phyloP scores from a whole-genome alignment of 2,329 filamentous ascomycete species.

The Exophiala sp. region DNA sequence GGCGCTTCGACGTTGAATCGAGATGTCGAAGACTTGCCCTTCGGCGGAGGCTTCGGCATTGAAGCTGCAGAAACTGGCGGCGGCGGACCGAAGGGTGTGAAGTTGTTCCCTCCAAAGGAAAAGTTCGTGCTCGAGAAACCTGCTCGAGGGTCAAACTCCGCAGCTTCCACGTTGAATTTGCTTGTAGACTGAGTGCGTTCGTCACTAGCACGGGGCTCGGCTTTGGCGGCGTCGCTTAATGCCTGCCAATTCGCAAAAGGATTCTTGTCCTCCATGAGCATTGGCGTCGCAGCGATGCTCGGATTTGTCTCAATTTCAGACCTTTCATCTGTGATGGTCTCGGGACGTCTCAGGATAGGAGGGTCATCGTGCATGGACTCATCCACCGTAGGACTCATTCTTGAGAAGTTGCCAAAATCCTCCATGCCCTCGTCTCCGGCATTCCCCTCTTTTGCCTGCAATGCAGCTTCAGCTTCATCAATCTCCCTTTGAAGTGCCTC shows the following conservation, averaged over 20 bases:
- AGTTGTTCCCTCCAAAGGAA: conserved; percentile 40
- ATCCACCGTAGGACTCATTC: conserved; percentile 27
- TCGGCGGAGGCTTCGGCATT: conserved; percentile 3
- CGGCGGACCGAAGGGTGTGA: conserved; percentile 29
- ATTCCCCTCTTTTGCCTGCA: conserved; percentile 32
- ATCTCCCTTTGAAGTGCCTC: conserved; percentile 76
- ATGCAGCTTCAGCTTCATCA: conserved; percentile 65
- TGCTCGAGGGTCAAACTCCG: conserved; percentile 63
- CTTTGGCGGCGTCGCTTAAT: conserved; percentile 23
- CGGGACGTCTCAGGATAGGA: conserved; percentile 26
- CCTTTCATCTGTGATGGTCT: conserved; percentile 27
- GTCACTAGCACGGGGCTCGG: conserved; percentile 27
- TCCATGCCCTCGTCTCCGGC: conserved; percentile 23
- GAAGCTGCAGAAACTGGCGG: not conserved
- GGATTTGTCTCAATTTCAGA: conserved; percentile 64
- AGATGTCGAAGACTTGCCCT: conserved; percentile 16
- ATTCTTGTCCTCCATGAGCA: conserved; percentile 38
- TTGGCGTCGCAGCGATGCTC: conserved; percentile 63
- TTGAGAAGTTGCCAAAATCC: conserved; percentile 28
- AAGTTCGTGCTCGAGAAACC: conserved; percentile 45
- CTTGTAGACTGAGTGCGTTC: conserved; percentile 54
- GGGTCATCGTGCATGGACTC: conserved; percentile 43
- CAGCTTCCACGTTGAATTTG: conserved; percentile 80
- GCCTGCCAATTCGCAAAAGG: conserved; percentile 24
- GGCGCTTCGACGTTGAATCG: conserved; percentile 64